Base-by-base conservation (phyloP, 352 stramenopile species). In the Globisporangium uncinulatum region DNA sequence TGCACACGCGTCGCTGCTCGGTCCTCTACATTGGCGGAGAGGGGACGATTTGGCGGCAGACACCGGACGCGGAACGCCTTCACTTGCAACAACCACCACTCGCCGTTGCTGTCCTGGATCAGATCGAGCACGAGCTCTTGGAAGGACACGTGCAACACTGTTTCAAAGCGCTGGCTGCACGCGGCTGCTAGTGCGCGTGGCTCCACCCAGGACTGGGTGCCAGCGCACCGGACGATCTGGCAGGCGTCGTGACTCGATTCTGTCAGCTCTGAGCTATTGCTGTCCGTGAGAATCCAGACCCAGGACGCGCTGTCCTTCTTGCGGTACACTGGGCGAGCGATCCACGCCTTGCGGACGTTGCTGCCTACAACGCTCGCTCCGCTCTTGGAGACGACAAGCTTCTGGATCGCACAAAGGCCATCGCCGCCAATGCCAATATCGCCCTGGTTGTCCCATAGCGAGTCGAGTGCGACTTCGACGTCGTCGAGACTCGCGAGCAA, bases 1-100 rank as follows among this genome's bases (percentile, higher is more conserved):
- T 19, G 21, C n/a, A 14, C 11, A 13, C 15, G 15, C 47, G 17
- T 47, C 13, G 20, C 6, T 5, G 24, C 6, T 8, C 24, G 24
- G 24, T 8, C 48, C 20, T 14, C 20, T 11, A 11, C 19, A 29
- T 11, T n/a, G 4, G 57, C 32, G 21, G 59, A 65, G 29, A 36
- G 59, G 21, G 56, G 50, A 5, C 53, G 55, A 19, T 24, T 47
- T 31, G 7, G 34, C 10, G 34, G 34, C 34, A 62, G 62, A 48
- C 62, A 61, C 46, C 57, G 54, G 13, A 67, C 41, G 13, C 77
- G 69, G 39, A 92, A 88, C 2, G 78, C 74, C 51, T 92, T 88
- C 8, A 92, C 65, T 54, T 92, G 80, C 8, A 89, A 56, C 9
- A 88, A 44, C 78, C 79, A 86, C 80, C 80, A 90, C 24, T 47